phyloP scores from a whole-genome alignment of 2,329 filamentous ascomycete species.

The Neonectria magnoliae region DNA sequence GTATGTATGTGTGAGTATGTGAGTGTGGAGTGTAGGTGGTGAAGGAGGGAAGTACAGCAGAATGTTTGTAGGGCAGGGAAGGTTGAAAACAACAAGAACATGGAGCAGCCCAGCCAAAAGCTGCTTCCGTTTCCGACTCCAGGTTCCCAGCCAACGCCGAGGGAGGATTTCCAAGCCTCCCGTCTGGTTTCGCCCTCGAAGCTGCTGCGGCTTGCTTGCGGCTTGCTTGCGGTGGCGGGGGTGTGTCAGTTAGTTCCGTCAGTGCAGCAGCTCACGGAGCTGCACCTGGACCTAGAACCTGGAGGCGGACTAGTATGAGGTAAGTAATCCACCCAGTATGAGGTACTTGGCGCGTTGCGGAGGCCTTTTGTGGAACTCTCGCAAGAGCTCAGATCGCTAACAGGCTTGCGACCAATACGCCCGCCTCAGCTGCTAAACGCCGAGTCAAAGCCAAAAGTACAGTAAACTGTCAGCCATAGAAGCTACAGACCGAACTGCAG shows the following conservation, averaged over 20 bases:
- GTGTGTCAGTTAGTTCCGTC: conserved; percentile 19
- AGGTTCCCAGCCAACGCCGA: conserved; percentile 9
- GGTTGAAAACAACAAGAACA: background rate
- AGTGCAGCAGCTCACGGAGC: conserved; percentile 37
- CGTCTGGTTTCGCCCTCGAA: conserved; percentile 23
- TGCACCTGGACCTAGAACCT: conserved; percentile 31
- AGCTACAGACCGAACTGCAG: background rate
- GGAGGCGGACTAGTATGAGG: background rate
- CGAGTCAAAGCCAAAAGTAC: background rate
- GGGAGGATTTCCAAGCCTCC: conserved; percentile 34
- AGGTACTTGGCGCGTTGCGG: conserved; percentile 1
- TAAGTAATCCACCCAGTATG: background rate
- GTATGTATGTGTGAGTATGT: background rate
- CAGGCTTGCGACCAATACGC: conserved; percentile 34
- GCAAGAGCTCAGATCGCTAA: conserved; percentile 26
- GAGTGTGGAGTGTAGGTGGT: background rate
- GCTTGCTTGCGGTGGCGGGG: conserved; percentile 12
- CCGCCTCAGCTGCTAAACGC: conserved; percentile 29
- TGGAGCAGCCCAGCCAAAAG: background rate
- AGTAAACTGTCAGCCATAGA: background rate
- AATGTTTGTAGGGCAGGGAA: background rate
- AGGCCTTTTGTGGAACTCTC: conserved; percentile 18
- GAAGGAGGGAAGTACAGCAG: conserved; percentile 14
- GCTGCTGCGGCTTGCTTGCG: background rate
- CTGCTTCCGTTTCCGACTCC: background rate